Conservation (phyloP, 768 basidiomycete species). For the Ephemerocybe angulata region DNA sequence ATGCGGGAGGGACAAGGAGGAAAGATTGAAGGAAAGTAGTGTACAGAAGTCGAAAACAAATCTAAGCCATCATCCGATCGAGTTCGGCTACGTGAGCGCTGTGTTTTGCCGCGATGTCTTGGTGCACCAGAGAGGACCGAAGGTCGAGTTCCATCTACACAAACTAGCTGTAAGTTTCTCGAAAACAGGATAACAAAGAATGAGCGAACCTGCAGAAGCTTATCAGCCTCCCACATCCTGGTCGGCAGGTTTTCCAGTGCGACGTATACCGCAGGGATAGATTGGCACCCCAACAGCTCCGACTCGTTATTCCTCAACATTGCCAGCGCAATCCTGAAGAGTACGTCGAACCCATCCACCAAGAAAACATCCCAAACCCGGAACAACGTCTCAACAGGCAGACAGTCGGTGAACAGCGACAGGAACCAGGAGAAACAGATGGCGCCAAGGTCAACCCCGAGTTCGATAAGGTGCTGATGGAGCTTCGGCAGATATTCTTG, state of each 20-base stretch:
- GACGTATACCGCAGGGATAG: conserved; percentile 85
- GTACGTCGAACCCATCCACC: conserved; percentile 86
- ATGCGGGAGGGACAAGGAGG: too few species aligned
- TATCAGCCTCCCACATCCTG: conserved; percentile 91
- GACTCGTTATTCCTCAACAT: conserved; percentile 81
- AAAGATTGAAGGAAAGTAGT: too few species aligned
- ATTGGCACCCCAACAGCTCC: conserved; percentile 80
- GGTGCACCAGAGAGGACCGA: conserved; percentile 39
- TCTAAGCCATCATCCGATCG: too few species aligned
- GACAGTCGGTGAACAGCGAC: conserved; percentile 91
- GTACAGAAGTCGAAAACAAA: too few species aligned
- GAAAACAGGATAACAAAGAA: background rate
- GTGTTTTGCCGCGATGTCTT: conserved; percentile 45
- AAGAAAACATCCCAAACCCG: conserved; percentile 96
- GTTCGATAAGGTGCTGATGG: conserved; percentile 65
- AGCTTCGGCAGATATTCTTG: conserved; percentile 74
- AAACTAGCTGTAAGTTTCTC: conserved; percentile 18
- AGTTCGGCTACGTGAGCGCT: conserved; percentile 44
- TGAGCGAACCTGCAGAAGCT: conserved; percentile 72
- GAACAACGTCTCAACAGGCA: conserved; percentile 96
- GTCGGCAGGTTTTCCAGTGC: conserved; percentile 87
- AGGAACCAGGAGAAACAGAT: conserved; percentile 99
- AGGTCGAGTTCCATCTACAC: conserved; percentile 37
- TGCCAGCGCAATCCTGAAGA: conserved; percentile 86
- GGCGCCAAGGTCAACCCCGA: conserved; percentile 87